These are phyloP conservation scores for Dichotomocladium elegans DNA, from an alignment of 371 early-diverging fungal genomes.

Conservation along the genomic window DNA sequence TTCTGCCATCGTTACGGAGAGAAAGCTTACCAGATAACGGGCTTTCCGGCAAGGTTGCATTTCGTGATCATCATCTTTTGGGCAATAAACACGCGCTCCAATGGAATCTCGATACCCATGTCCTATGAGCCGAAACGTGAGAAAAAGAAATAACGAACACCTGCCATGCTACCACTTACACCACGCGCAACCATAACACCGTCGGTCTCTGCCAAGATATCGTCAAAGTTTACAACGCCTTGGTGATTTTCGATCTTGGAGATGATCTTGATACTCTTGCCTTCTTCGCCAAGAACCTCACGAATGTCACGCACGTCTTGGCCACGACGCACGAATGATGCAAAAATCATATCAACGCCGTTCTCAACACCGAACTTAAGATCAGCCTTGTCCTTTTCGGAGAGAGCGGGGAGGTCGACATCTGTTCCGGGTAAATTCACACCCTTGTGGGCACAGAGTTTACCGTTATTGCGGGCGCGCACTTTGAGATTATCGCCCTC, in stretches of 20 bases:
- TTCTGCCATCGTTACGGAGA: too few relatives aligned
- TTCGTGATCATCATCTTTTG: conserved; percentile 97
- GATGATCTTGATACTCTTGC: conserved; percentile 88
- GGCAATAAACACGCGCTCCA: conserved; percentile 86
- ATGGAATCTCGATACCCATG: conserved; percentile 96
- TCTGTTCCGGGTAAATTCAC: conserved; percentile 85
- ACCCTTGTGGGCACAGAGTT: conserved; percentile 74
- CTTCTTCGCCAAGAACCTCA: conserved; percentile 74
- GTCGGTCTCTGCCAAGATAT: conserved; percentile 92
- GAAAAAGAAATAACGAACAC: too few relatives aligned
- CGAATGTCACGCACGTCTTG: conserved; percentile 87
- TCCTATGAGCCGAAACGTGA: conserved; percentile 53
- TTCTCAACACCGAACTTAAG: conserved; percentile 91
- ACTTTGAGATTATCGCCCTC: conserved; percentile 59
- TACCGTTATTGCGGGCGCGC: conserved; percentile 66
- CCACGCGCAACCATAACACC: conserved; percentile 99
- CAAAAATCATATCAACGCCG: conserved; percentile 95
- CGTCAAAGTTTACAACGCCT: conserved; percentile 96
- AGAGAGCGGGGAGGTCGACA: conserved; percentile 91
- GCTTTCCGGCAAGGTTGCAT: conserved; percentile 93
- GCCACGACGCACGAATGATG: conserved; percentile 93
- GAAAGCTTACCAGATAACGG: conserved; percentile 74
- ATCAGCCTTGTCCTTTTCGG: conserved; percentile 92
- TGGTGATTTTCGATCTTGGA: conserved; percentile 95
- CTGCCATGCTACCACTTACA: conserved; percentile 1